Base-by-base conservation (phyloP, 805 yeast species). In the Dipodascus albidus region DNA sequence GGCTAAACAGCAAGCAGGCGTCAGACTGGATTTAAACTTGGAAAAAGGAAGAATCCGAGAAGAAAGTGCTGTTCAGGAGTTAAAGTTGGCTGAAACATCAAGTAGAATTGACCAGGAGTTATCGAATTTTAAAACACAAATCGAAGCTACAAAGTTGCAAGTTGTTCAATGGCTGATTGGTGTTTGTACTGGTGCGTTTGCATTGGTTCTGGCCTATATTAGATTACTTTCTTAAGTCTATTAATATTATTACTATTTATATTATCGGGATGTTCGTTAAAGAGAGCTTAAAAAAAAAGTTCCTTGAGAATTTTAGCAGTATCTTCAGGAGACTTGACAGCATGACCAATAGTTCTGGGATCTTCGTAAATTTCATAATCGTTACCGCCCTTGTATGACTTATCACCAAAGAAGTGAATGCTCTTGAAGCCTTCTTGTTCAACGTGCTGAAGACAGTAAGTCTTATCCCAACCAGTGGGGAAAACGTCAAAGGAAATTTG, bases 381-480 rank as follows among this genome's bases (percentile, higher is more conserved):
- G 74, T 93, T 93, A 75, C 99, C 99, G 68, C 99, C 99, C 74
- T 71, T 61, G 78, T 85, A 85, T 60, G 96, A 79, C 80, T 93
- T 93, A 80, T 93, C 99, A 74, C 99, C 99, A 68, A 93, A 93
- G 82, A 93, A 93, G 77, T 93, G 98, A 65, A 93, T 88, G 63
- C 81, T 78, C 66, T 82, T 77, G 76, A 90, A 93, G 60, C 85
- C 82, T 73, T 91, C 96, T 56, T 76, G 71, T 65, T 74, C 87
- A 63, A 93, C 90, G 73, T 91, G 99, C 73, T 85, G 89, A 69
- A 93, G 80, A 73, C 96, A 87, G 77, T 91, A 93, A 58, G 99
- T 93, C 81, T 93, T 93, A 74, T 93, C 99, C 99, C 99, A 93
- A 67, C 99, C 99, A 59, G 96, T 87, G 76, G 99, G 99, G 91